phyloP scores from a whole-genome alignment of 2,329 filamentous ascomycete species.

The Trichoderma sp. region DNA sequence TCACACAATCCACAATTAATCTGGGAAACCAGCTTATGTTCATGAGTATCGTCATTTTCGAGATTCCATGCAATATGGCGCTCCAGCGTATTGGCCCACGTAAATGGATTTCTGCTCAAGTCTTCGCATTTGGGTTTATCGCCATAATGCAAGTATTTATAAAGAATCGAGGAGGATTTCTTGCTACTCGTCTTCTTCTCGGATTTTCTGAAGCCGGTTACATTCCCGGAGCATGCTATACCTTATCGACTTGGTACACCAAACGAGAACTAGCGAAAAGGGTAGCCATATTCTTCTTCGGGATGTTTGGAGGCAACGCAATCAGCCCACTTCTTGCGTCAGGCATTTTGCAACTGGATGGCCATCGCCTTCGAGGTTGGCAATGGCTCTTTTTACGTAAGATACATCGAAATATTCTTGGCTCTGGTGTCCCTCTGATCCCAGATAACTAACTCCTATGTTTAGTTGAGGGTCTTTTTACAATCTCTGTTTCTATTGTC shows the following conservation, averaged over 20 bases:
- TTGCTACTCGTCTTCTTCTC: slow-evolving; percentile 50
- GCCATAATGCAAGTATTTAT: slow-evolving; percentile 54
- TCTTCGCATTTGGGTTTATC: slow-evolving; percentile 52
- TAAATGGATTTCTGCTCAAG: slow-evolving; percentile 52
- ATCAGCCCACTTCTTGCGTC: slow-evolving; percentile 40
- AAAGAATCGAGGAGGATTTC: slow-evolving; percentile 43
- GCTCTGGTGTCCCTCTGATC: neutral
- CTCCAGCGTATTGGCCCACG: slow-evolving; percentile 40
- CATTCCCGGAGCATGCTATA: slow-evolving; percentile 51
- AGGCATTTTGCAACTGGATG: slow-evolving; percentile 49
- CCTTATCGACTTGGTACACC: slow-evolving; percentile 55
- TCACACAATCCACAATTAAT: slow-evolving; percentile 51
- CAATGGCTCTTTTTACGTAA: slow-evolving; percentile 49
- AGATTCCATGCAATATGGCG: slow-evolving; percentile 39
- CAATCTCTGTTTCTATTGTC: slow-evolving; percentile 37
- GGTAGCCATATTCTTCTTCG: slow-evolving; percentile 54
- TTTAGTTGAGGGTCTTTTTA: slow-evolving; percentile 42
- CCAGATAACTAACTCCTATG: slow-evolving; percentile 27
- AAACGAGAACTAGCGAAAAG: slow-evolving; percentile 49
- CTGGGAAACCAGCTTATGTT: slow-evolving; percentile 50
- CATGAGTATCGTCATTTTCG: slow-evolving; percentile 46
- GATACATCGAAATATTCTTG: neutral
- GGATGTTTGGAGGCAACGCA: slow-evolving; percentile 48
- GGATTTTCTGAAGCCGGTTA: slow-evolving; percentile 54
- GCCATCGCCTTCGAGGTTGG: slow-evolving; percentile 49